Conservation (phyloP, 768 basidiomycete species). For the Peribolospora kevripleyi region DNA sequence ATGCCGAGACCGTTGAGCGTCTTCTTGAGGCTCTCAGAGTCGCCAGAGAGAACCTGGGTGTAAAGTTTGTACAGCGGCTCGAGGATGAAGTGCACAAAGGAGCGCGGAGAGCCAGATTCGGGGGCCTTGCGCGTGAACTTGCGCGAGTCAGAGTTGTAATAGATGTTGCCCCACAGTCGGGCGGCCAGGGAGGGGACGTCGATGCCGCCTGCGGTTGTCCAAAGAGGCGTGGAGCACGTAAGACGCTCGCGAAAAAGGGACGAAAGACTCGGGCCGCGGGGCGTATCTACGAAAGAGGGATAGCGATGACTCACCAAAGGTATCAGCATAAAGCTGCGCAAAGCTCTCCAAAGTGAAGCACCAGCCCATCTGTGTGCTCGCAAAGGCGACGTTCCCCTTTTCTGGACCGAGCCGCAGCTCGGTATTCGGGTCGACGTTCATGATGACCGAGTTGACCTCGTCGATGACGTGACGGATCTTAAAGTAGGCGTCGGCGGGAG, state of each 20-base stretch:
- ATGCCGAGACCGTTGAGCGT: conserved; percentile 61
- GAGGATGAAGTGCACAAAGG: conserved; percentile 87
- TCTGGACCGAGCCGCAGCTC: conserved; percentile 76
- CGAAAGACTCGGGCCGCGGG: not conserved
- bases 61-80: conserved; percentile 95
- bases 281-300: not conserved
- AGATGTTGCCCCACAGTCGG: conserved; percentile 95
- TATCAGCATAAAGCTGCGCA: conserved; percentile 85
- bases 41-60: conserved; percentile 70
- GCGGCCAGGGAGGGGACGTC: conserved; percentile 68
- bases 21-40: conserved; percentile 58
- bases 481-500: conserved; percentile 88
- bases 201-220: conserved; percentile 31
- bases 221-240: no score
- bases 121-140: conserved; percentile 81
- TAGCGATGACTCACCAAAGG: conserved; percentile 38
- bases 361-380: conserved; percentile 91
- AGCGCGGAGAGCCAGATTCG: conserved; percentile 33
- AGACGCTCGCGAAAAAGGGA: not conserved
- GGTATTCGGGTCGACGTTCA: conserved; percentile 71
- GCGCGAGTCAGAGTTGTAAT: conserved; percentile 57
- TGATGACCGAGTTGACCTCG: conserved; percentile 88
- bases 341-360: conserved; percentile 87
- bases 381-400: conserved; percentile 86
- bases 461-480: conserved; percentile 99